Evolutionary conservation across 257 asterid genomes (phyloP).

Genomic region (Solanum dulcamara): DNA sequence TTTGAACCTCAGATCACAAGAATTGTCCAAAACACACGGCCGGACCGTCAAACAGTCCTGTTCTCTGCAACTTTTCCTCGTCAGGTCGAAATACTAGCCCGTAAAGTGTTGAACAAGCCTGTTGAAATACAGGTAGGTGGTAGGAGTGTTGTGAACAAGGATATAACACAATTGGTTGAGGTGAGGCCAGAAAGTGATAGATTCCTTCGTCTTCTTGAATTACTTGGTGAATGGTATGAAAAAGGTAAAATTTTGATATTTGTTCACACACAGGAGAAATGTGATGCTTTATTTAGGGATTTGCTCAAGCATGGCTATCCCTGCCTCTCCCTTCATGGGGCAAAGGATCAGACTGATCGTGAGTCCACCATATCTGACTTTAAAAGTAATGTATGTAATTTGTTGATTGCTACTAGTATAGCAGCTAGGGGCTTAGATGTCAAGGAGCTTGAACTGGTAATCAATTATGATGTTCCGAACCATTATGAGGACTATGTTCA

Average conservation of each 20-base stretch:
- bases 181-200: slow-evolving; percentile 84
- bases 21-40: slow-evolving; percentile 77
- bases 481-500: slow-evolving; percentile 94
- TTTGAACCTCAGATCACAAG: slow-evolving; percentile 91
- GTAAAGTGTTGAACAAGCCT: slow-evolving; percentile 78
- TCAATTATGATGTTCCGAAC: slow-evolving; percentile 77
- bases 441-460: slow-evolving; percentile 79
- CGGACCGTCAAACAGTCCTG: slow-evolving; percentile 85
- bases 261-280: slow-evolving; percentile 83
- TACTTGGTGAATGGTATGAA: slow-evolving; percentile 87
- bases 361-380: slow-evolving; percentile 82
- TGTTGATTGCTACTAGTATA: slow-evolving; percentile 75
- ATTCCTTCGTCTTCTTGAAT: slow-evolving; percentile 57
- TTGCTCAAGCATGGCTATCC: slow-evolving; percentile 66
- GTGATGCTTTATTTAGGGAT: slow-evolving; percentile 68
- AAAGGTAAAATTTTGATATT: slow-evolving; percentile 75
- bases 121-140: slow-evolving; percentile 90
- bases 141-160: slow-evolving; percentile 93
- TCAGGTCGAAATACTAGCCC: slow-evolving; percentile 81
- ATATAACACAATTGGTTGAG: slow-evolving; percentile 76
- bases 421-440: slow-evolving; percentile 95
- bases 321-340: slow-evolving; percentile 89
- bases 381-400: slow-evolving; percentile 63
- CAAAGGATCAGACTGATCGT: slow-evolving; percentile 86
- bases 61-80: slow-evolving; percentile 95